Evolutionary conservation across 495 filamentous ascomycete genomes (phyloP).

Genomic region (Recurvomyces mirabilis): DNA sequence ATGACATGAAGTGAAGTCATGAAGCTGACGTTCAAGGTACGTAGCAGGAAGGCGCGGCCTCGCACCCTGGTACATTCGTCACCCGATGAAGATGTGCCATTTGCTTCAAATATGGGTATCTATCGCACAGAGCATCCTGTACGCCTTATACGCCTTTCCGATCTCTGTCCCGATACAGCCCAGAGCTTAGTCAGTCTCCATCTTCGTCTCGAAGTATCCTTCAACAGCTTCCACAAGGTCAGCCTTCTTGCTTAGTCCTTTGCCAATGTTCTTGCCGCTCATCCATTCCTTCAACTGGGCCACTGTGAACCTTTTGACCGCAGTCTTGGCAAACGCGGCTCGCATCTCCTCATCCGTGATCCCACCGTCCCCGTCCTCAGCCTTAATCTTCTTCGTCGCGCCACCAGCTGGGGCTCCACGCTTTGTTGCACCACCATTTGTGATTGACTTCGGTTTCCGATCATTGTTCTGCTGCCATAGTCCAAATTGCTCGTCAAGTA

Average conservation of each 20-base stretch:
- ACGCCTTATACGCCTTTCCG: too few species aligned
- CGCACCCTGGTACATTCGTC: too few species aligned
- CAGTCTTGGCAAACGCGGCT: slow-evolving; percentile 45
- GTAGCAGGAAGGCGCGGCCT: too few species aligned
- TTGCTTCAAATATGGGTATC: too few species aligned
- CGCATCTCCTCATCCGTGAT: slow-evolving; percentile 47
- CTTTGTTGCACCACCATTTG: slow-evolving; percentile 34
- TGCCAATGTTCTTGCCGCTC: slow-evolving; percentile 45
- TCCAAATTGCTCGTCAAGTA: slow-evolving; percentile 45
- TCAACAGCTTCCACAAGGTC: slow-evolving; percentile 71
- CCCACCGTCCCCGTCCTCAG: slow-evolving; percentile 32
- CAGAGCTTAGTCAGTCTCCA: slow-evolving; percentile 14
- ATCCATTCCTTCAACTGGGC: slow-evolving; percentile 59
- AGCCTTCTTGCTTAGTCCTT: slow-evolving; percentile 56
- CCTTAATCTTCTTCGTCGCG: slow-evolving; percentile 42
- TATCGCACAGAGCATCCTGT: too few species aligned
- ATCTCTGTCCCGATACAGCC: too few species aligned
- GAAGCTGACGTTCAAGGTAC: too few species aligned
- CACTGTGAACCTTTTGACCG: slow-evolving; percentile 60
- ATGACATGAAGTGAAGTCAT: too few species aligned
- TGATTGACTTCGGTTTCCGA: slow-evolving; percentile 5
- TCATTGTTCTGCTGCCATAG: slow-evolving; percentile 34
- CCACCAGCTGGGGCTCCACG: slow-evolving; percentile 26
- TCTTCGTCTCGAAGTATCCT: slow-evolving; percentile 57
- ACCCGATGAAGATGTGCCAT: too few species aligned